These are phyloP conservation scores for Tilletiopsis washingtonensis DNA, from an alignment of 1,284 basidiomycete species.

Conservation along the genomic window DNA sequence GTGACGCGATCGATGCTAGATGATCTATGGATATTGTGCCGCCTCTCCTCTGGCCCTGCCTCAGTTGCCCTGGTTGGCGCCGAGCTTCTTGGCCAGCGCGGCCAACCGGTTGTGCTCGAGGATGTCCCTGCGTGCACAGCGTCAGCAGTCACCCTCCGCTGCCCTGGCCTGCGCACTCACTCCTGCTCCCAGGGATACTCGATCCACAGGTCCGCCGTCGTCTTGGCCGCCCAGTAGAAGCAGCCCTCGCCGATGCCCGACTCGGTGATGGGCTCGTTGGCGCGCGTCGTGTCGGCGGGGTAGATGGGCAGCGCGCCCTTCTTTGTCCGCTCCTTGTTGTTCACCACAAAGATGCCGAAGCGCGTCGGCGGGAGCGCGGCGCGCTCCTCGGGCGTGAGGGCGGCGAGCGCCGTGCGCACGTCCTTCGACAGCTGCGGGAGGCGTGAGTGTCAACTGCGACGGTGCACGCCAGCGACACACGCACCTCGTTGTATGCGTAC, in stretches of 20 bases:
- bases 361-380: conserved; percentile 34
- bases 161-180: conserved; percentile 2
- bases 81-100: conserved; percentile 34
- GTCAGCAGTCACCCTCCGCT: background rate
- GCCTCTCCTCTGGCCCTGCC: too few species aligned
- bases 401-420: conserved; percentile 30
- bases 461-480: background rate
- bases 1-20: too few species aligned
- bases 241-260: conserved; percentile 30
- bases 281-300: conserved; percentile 13
- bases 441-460: background rate
- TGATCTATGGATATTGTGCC: too few species aligned
- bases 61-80: conserved; percentile 4
- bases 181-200: conserved; percentile 45
- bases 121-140: conserved; percentile 22
- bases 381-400: conserved; percentile 31
- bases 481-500: conserved; percentile 41
- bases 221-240: conserved; percentile 43
- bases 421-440: conserved; percentile 31
- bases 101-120: conserved; percentile 45
- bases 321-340: conserved; percentile 44
- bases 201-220: conserved; percentile 43
- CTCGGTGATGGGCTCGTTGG: conserved; percentile 26
- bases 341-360: conserved; percentile 47
- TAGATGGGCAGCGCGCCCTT: conserved; percentile 38